These are phyloP conservation scores for Ustilago cynodontis DNA, from an alignment of 1,284 basidiomycete genomes.

Conservation along the genomic window DNA sequence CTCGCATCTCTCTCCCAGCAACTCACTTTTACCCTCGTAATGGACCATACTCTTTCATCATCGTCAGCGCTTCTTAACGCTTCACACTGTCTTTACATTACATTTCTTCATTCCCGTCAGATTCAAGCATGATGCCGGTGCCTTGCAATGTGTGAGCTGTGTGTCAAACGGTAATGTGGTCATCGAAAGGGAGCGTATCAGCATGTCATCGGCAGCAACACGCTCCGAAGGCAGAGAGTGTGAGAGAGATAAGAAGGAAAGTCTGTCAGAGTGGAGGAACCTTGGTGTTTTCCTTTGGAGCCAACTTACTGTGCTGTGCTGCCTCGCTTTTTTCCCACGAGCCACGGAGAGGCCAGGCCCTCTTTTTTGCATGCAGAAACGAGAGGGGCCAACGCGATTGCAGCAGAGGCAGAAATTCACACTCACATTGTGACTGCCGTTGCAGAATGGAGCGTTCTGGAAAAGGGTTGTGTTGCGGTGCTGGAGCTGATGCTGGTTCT, in stretches of 20 bases:
- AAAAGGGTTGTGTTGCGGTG: slow-evolving; percentile 1
- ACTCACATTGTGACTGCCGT: not conserved
- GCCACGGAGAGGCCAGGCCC: no score
- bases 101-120: not conserved
- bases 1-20: not conserved
- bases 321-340: not conserved
- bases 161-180: not conserved
- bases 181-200: not conserved
- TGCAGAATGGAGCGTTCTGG: slow-evolving; percentile 17
- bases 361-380: no score
- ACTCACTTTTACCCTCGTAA: not conserved
- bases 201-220: not conserved
- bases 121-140: not conserved
- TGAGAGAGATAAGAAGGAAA: not conserved
- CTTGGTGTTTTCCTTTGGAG: not conserved
- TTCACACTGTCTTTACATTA: not conserved
- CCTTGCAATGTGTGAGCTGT: not conserved
- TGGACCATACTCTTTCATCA: slow-evolving; percentile 5
- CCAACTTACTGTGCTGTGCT: not conserved
- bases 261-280: not conserved
- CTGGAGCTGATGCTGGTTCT: no score
- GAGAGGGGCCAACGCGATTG: not conserved
- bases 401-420: not conserved
- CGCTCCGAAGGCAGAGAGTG: no score
- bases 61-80: not conserved